Base-by-base conservation (phyloP, 805 yeast genomes). In the Myxozyma lipomycoides region DNA sequence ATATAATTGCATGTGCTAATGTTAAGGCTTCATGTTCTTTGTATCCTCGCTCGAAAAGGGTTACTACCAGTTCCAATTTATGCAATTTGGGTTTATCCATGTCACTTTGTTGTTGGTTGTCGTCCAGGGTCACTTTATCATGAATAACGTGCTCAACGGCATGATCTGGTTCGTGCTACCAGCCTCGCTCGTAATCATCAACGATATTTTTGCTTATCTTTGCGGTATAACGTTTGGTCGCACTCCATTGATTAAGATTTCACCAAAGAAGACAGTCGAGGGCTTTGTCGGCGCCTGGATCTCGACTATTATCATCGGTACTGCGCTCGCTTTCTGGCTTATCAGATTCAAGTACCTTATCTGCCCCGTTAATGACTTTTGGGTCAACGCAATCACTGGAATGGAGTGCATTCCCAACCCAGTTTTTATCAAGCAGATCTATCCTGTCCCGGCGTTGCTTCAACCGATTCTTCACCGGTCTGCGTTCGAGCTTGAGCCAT, bases 271-370 rank as follows among this genome's bases (percentile, higher is more conserved):
- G 71, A 93, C 98, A 2, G 89, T 91, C 30, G 98, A 93, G 72
- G 98, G 98, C 2, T 93, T 93, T 64, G 71, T 91, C 42, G 98
- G 98, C 46, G 98, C 98, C 17, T 93, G 98, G 98, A 68, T 88
- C 43, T 90, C 93, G 66, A 93, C 98, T 6, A 82, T 86, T 4
- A 56, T 85, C 35, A 81, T 86, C 54, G 87, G 91, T 0, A 68
- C 86, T 18, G 48, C 81, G 5, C 74, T 89, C 47, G 77, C 95
- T 1, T 77, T 78, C 60, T 64, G 83, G 45, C 73, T 89, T 56
- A 73, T 85, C 30, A 76, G 79, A 45, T 82, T 79, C 58, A 78
- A 78, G 63, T 93, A 84, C 67, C 71, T 93, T 74, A 86, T 85
- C 55, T 93, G 98, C 67, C 97, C 98, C 12, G 17, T 12, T 26